Evolutionary conservation across 805 yeast species (phyloP), one percentile per base, ranked within the genome.

Genomic region (Metschnikowia colocasiae): DNA sequence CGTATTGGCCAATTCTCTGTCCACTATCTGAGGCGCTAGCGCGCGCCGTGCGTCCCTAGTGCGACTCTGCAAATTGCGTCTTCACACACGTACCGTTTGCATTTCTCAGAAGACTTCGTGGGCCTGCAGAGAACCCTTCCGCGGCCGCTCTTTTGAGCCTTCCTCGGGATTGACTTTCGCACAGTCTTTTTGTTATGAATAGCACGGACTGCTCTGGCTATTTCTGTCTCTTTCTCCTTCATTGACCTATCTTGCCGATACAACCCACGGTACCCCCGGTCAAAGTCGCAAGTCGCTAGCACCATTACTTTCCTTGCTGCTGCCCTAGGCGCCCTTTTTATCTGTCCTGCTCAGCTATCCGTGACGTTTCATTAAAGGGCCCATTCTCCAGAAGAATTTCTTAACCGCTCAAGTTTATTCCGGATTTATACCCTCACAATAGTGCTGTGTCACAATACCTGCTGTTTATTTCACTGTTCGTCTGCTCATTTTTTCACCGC

Each of bases 121-220:
- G 36, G 23, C 37, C 44, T 31, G 44, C 44, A 40, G 12, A 6
- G n/a, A 31, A 26, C 7, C n/a, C 15, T 9, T 19, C 30, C 36
- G 30, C 30, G 35, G 20, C 36, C 30, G 36, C 37, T 30, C 30
- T 15, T 26, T 38, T 30, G 35, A 40, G 35, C 43, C 27, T 40
- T 40, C 27, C 36, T 40, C 43, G 43, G 43, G 36, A 32, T 40
- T 31, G 43, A 18, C 43, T 30, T 40, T 40, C 43, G 43, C 43
- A 16, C 43, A 23, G 27, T 20, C 35, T 32, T 40, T 40, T 40
- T 40, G 43, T 40, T 31, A 29, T 40, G 43, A 40, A 40, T 22
- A 23, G 43, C 36, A 31, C 43, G 43, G 35, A 32, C 43, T 9
- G 26, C 7, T 18, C 30, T 31, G 37, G 37, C 43, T 22, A 30